These are phyloP conservation scores for Botryotinia globosa DNA, from an alignment of 2,329 filamentous ascomycete genomes.

Conservation along the genomic window DNA sequence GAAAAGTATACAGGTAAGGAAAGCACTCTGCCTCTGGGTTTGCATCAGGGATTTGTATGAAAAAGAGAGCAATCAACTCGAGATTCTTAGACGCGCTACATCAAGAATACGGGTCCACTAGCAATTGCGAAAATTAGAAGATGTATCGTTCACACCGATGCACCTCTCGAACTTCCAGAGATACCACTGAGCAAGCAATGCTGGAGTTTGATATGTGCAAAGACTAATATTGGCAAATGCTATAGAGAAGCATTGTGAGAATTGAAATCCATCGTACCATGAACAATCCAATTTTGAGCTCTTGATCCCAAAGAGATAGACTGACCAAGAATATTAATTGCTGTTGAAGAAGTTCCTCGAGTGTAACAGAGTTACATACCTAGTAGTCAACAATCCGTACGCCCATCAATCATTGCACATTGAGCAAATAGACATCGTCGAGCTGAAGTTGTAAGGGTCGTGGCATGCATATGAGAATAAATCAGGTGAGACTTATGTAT, in stretches of 20 bases:
- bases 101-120: background rate
- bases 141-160: background rate
- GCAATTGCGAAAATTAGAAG: background rate
- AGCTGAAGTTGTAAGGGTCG: background rate
- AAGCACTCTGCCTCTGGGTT: background rate
- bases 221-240: background rate
- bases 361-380: background rate
- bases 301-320: background rate
- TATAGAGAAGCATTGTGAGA: background rate
- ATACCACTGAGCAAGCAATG: background rate
- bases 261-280: background rate
- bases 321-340: background rate
- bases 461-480: background rate
- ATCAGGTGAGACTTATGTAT: background rate
- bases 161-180: background rate
- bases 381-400: background rate
- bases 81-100: background rate
- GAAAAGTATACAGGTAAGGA: background rate
- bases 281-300: background rate
- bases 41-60: background rate
- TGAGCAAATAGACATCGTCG: background rate
- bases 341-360: background rate
- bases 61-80: background rate
- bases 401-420: background rate
- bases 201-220: background rate